Percentiles rank a stretch among this genome's conserved stretches.
Conservation (phyloP, 2,329 filamentous ascomycete genomes). For the Neodidymelliopsis sp. region DNA sequence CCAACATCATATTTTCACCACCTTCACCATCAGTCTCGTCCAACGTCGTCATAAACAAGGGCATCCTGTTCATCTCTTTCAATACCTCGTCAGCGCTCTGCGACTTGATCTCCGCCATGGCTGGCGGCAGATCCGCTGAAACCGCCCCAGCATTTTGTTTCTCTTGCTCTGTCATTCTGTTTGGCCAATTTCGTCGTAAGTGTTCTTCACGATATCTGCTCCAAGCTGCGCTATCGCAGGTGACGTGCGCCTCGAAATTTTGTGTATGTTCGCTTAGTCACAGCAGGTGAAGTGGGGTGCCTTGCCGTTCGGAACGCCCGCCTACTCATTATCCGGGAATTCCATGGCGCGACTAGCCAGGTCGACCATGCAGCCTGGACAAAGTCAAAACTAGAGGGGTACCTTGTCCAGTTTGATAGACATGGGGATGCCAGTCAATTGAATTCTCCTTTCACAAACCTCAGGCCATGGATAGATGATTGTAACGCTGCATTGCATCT, state of each 20-base stretch:
- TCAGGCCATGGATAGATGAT: neutral
- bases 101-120: conserved; percentile 64
- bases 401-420: neutral
- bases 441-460: conserved; percentile 1
- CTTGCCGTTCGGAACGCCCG: too few relatives aligned
- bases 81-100: conserved; percentile 68
- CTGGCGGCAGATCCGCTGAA: conserved; percentile 62
- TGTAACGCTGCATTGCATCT: neutral
- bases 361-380: conserved; percentile 8
- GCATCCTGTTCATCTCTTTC: conserved; percentile 72
- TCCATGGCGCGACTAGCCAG: neutral
- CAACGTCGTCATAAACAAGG: conserved; percentile 95
- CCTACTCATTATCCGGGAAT: conserved; percentile 2
- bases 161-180: conserved; percentile 29
- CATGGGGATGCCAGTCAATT: neutral
- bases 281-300: conserved; percentile 21
- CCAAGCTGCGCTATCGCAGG: neutral
- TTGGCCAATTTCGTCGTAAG: neutral
- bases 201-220: neutral
- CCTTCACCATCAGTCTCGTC: conserved; percentile 66
- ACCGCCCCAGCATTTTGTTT: conserved; percentile 11
- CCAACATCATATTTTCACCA: conserved; percentile 81
- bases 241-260: conserved; percentile 24
- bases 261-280: conserved; percentile 34
- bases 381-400: conserved; percentile 18